These are phyloP conservation scores for Wallacemonas sp. DNA, from an alignment of 208 protist genomes.

Conservation along the genomic window DNA sequence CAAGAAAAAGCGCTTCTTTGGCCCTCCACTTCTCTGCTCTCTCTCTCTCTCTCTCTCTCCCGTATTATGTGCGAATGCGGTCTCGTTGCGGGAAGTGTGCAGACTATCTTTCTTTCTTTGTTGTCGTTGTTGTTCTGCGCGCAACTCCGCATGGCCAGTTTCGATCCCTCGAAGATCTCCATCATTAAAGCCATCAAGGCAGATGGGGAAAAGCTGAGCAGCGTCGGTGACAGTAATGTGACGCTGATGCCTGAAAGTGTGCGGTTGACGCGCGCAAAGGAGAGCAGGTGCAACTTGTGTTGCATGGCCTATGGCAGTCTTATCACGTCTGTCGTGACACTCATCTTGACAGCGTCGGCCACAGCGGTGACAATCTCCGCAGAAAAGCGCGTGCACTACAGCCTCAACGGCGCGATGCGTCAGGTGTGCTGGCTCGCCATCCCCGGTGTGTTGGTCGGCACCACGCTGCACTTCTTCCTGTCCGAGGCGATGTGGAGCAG, in stretches of 20 bases:
- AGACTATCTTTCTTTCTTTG: background rate
- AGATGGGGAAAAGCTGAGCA: constrained; percentile 48
- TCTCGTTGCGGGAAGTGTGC: background rate
- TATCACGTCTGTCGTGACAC: constrained; percentile 44
- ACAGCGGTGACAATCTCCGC: constrained; percentile 55
- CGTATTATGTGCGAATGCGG: no score
- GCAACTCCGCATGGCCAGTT: background rate
- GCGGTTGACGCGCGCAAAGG: constrained; percentile 18
- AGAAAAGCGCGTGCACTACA: constrained; percentile 78
- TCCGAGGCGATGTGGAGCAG: constrained; percentile 86
- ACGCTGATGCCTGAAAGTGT: constrained; percentile 23
- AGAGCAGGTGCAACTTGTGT: constrained; percentile 68
- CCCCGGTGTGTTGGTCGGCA: constrained; percentile 61
- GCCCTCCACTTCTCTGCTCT: background rate
- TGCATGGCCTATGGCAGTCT: constrained; percentile 71
- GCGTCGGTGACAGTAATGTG: constrained; percentile 37
- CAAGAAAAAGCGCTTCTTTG: background rate
- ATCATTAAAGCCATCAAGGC: constrained; percentile 78
- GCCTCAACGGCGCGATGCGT: constrained; percentile 68
- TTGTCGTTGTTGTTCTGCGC: constrained; percentile 1
- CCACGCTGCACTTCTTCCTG: constrained; percentile 80
- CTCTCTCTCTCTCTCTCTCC: background rate
- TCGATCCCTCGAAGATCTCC: constrained; percentile 70
- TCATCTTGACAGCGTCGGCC: constrained; percentile 39
- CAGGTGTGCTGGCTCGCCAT: constrained; percentile 71